phyloP scores from a whole-genome alignment of 2,329 filamentous ascomycete genomes.

The Fusarium sp. region DNA sequence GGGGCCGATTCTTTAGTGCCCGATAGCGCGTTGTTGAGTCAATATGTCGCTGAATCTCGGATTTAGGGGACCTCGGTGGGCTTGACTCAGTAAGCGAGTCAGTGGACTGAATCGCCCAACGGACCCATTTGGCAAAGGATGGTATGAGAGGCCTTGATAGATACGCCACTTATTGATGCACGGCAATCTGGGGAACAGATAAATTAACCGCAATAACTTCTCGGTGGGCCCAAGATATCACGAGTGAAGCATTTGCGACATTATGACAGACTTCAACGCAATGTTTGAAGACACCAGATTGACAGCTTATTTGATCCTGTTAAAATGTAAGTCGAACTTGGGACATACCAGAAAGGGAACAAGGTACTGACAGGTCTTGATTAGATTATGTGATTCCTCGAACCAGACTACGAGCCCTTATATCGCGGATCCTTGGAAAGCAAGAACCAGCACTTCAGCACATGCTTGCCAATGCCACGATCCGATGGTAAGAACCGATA shows the following conservation, averaged over 20 bases:
- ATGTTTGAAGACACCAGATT: neutral
- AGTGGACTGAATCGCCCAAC: neutral
- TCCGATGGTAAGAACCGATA: neutral
- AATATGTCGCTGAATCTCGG: neutral
- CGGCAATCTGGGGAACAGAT: too few species aligned
- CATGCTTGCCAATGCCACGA: neutral
- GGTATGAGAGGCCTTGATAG: neutral
- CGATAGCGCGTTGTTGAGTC: neutral
- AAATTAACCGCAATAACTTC: neutral
- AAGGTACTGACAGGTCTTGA: neutral
- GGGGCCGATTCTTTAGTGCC: neutral
- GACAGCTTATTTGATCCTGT: neutral
- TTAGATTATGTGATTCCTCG: neutral
- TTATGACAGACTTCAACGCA: neutral
- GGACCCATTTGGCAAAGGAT: neutral
- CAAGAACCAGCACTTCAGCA: neutral
- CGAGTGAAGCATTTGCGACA: neutral
- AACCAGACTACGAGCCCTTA: neutral
- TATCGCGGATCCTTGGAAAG: neutral
- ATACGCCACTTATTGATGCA: neutral
- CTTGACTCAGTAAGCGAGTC: neutral
- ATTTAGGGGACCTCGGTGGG: neutral
- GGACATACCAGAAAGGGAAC: neutral
- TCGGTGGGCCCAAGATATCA: rapidly evolving
- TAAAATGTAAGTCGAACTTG: neutral